Percentiles rank a stretch among this genome's conserved stretches.
These are phyloP conservation scores for Cochlearia excelsa DNA, from an alignment of 345 rosid species.

Conservation along the genomic window DNA sequence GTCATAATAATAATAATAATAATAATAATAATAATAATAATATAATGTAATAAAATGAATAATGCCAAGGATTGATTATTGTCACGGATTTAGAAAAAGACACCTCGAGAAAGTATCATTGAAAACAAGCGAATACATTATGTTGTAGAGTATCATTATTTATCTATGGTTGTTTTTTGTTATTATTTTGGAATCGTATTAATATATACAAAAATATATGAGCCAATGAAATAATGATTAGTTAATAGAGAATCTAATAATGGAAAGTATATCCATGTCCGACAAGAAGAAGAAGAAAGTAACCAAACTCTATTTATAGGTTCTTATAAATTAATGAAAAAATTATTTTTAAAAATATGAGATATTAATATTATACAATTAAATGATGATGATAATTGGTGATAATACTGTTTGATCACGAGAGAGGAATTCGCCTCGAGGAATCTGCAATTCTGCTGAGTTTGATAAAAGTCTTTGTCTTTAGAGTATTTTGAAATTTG, in stretches of 20 bases:
- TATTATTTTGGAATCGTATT: too few relatives aligned
- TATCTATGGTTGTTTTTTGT: not conserved
- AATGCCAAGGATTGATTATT: not conserved
- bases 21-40: not conserved
- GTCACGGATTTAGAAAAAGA: not conserved
- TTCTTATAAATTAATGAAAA: too few relatives aligned
- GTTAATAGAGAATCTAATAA: conserved; percentile 5
- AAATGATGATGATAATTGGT: conserved; percentile 5
- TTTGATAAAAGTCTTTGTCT: too few relatives aligned
- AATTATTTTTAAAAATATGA: too few relatives aligned
- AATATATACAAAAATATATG: too few relatives aligned
- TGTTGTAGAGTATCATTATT: not conserved
- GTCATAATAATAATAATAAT: not conserved
- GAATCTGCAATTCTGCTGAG: conserved; percentile 8
- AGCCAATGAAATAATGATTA: too few relatives aligned
- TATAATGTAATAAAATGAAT: not conserved
- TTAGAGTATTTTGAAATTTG: too few relatives aligned
- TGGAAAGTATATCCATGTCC: not conserved
- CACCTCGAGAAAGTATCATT: not conserved
- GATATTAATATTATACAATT: not conserved
- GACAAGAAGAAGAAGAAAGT: too few relatives aligned
- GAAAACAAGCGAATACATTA: not conserved
- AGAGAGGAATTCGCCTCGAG: conserved; percentile 18
- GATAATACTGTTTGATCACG: conserved; percentile 11
- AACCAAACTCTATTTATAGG: conserved; percentile 5